These are phyloP conservation scores for Primulina tabacum DNA, from an alignment of 257 asterid species.

Conservation along the genomic window DNA sequence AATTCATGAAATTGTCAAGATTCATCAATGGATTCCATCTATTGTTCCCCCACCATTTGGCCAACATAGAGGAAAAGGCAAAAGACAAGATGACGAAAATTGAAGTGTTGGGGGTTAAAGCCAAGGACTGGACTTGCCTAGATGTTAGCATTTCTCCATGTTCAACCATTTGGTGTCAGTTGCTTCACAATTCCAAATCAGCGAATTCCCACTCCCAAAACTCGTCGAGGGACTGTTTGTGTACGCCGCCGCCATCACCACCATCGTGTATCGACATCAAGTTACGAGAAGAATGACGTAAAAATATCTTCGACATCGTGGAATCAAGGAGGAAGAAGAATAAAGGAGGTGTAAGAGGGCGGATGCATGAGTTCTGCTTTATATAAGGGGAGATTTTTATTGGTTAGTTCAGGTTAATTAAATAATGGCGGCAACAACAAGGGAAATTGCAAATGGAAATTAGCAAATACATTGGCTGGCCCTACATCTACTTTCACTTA, in stretches of 20 bases:
- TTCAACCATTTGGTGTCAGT: not conserved
- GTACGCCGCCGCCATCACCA: no score
- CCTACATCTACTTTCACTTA: not conserved
- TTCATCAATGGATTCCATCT: not conserved
- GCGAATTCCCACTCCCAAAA: no score
- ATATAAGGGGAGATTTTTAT: no score
- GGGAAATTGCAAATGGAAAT: not conserved
- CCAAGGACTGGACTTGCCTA: slow-evolving; percentile 2
- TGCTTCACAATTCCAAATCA: no score
- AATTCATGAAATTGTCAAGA: not conserved
- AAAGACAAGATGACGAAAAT: no score
- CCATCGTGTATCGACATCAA: not conserved
- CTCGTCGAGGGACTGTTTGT: not conserved
- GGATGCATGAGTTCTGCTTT: not conserved
- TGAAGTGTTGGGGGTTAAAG: not conserved
- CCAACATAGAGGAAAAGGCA: not conserved
- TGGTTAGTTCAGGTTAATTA: not conserved
- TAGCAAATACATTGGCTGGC: not conserved
- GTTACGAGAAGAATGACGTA: no score
- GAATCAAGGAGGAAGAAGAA: not conserved
- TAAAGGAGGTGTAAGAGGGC: not conserved
- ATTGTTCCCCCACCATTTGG: not conserved
- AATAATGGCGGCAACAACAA: not conserved
- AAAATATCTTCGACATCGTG: no score
- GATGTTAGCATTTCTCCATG: not conserved